Conservation (phyloP, 1,139 yeast species). For the Magnusiomyces paraingens region DNA sequence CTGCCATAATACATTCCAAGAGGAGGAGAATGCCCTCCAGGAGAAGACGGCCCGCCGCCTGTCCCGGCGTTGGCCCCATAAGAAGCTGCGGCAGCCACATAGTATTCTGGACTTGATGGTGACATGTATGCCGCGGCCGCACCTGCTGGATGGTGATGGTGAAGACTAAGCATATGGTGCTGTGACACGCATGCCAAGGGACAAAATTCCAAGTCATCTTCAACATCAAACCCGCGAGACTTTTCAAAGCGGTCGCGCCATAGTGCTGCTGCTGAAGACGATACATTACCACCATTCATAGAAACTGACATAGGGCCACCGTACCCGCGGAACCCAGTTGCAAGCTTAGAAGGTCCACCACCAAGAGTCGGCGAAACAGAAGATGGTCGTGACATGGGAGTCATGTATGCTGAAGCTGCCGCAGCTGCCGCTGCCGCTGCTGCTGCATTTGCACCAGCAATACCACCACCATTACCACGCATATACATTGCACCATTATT, state of each 20-base stretch:
- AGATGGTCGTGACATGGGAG: background rate
- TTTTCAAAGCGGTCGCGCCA: slow-evolving; percentile 43
- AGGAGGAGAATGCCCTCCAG: background rate
- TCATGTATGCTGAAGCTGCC: too few species aligned
- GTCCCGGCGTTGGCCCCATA: background rate
- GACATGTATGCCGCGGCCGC: slow-evolving; percentile 6
- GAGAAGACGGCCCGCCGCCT: background rate
- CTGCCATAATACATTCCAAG: background rate
- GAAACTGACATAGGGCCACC: too few species aligned
- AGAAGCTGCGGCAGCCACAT: too few species aligned
- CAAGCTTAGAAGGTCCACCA: too few species aligned
- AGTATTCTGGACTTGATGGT: background rate
- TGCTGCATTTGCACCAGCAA: too few species aligned
- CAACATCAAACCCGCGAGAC: slow-evolving; percentile 61
- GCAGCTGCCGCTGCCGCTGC: too few species aligned
- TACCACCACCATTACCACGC: too few species aligned
- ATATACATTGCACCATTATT: too few species aligned
- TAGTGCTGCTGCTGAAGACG: too few species aligned
- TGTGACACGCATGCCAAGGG: slow-evolving; percentile 13
- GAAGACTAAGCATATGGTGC: too few species aligned
- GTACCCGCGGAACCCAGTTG: too few species aligned
- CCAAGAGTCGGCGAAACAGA: background rate
- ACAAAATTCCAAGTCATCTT: slow-evolving; percentile 67
- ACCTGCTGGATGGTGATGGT: slow-evolving; percentile 14
- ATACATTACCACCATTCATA: too few species aligned